Evolutionary conservation across 306 rosid genomes (phyloP), one percentile per base, ranked within the genome.

Genomic region (Rubus parviflorus): DNA sequence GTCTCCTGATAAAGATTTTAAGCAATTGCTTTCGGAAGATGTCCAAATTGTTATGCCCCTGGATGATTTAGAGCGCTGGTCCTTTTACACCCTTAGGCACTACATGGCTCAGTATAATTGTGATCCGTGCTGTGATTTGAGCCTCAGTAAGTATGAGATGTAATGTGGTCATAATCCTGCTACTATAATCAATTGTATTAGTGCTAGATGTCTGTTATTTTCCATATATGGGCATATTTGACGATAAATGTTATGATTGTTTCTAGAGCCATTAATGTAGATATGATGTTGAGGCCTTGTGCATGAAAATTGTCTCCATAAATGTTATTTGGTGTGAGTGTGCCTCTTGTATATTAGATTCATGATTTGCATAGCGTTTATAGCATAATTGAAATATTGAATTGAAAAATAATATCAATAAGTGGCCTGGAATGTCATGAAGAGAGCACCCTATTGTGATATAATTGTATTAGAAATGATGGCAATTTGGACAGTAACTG

Each of bases 1-100:
- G 46, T 95, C 98, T n/a, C 97, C 97, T 35, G 98, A 95, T 86
- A 92, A 95, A 81, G 97, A 95, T 88, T 95, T 95, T 82, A 92
- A 92, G 87, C 97, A 95, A 79, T 87, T 95, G 85, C 90, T 95
- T 74, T 92, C 97, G 45, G 95, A 95, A n/a, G 88, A 89, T 83
- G 97, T 92, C 62, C 96, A 92, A 79, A 85, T 95, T 41, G 98
- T 92, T 69, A 89, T 95, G 91, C 97, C 98, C 47, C 79, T 89
- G 87, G 90, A 87, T 1, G 96, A 95, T 77, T 86, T 92, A 64
- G 78, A 77, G 67, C 88, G 98, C 77, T 92, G 98, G 98, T 95
- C 97, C 60, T 95, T 95, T 86, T 92, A 89, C 92, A 92, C 97
- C 54, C 70, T 90, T 57, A 89, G 74, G 82, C 95, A 92, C 81